phyloP scores from a whole-genome alignment of 2,329 filamentous ascomycete genomes.

The Aspergillus ibericus region DNA sequence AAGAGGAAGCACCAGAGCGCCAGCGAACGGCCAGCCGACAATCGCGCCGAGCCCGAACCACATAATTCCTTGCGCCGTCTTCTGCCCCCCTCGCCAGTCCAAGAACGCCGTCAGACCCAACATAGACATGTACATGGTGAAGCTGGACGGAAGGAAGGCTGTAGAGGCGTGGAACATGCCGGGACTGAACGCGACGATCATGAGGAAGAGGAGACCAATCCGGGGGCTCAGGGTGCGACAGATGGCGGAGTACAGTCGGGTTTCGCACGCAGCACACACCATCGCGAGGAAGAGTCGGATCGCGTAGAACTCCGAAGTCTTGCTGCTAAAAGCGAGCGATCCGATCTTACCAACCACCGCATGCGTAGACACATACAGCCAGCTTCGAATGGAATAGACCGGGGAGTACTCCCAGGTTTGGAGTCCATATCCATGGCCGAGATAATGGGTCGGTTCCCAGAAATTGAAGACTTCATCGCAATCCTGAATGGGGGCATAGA shows the following conservation, averaged over 20 bases:
- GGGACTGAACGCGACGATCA: constrained; percentile 74
- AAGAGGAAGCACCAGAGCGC: constrained; percentile 78
- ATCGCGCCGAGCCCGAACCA: constrained; percentile 86
- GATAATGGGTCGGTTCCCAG: constrained; percentile 95
- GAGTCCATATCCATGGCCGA: constrained; percentile 86
- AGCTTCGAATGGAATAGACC: constrained; percentile 90
- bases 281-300: constrained; percentile 74
- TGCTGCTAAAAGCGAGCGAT: constrained; percentile 53
- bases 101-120: constrained; percentile 85
- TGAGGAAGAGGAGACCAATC: constrained; percentile 80
- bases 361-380: constrained; percentile 84
- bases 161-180: constrained; percentile 92
- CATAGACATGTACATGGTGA: constrained; percentile 93
- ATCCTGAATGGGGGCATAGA: constrained; percentile 89
- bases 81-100: constrained; percentile 78
- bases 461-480: constrained; percentile 99
- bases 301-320: constrained; percentile 76
- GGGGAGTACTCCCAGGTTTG: constrained; percentile 99
- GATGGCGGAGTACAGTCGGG: constrained; percentile 75
- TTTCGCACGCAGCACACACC: constrained; percentile 77
- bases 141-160: constrained; percentile 87
- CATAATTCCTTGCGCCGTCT: constrained; percentile 79
- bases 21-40: constrained; percentile 92
- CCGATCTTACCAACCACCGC: constrained; percentile 68
- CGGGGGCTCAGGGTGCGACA: constrained; percentile 75